Evolutionary conservation across 2,329 filamentous ascomycete species (phyloP), one percentile per base, ranked within the genome.

Genomic region (Penicillium hordei): DNA sequence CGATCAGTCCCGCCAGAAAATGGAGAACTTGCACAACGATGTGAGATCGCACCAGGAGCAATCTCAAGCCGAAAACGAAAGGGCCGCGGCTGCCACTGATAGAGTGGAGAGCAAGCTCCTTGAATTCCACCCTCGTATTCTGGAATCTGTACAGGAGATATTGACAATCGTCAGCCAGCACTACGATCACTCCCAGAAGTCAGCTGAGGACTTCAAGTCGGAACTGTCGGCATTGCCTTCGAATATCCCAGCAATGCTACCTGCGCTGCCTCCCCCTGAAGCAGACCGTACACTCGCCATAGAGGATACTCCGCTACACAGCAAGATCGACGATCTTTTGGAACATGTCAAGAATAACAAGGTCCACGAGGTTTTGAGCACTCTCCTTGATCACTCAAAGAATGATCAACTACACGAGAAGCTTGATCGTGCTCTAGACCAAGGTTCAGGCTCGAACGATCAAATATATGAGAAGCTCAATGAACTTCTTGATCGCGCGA

Each of bases 61-160:
- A 64, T 95, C 93, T 10, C 87, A 91, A 8, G 89, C 92, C 36
- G 88, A 95, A 65, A 82, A 96, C 53, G 85, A 88, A 65, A 89
- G 91, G 69, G 86, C 90, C 12, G 79, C 92, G 38, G 83, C 83
- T 56, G 85, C 85, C 8, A 86, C 96, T 17, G 88, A 90, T 64
- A 86, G 86, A 25, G 79, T 97, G 1, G 89, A 95, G 69, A 88
- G 83, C 58, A 87, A 94, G 57, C 83, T 96, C 31, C 84, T 84
- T 9, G 92, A 97, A 72, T 89, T 89, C 63, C 89, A 97, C 66
- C 94, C 94, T 1, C 89, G 95, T 76, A 89, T 97, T 64, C 83
- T 97, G 57, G 88, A 93, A 52, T 86, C 90, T 0, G 85, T 99
- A 63, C 89, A 91, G 67, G 90, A 97, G 67, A 86, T 97, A n/a